Evolutionary conservation across 1,139 yeast genomes (phyloP).

Genomic region (Blastobotrys raffinosifermentans): DNA sequence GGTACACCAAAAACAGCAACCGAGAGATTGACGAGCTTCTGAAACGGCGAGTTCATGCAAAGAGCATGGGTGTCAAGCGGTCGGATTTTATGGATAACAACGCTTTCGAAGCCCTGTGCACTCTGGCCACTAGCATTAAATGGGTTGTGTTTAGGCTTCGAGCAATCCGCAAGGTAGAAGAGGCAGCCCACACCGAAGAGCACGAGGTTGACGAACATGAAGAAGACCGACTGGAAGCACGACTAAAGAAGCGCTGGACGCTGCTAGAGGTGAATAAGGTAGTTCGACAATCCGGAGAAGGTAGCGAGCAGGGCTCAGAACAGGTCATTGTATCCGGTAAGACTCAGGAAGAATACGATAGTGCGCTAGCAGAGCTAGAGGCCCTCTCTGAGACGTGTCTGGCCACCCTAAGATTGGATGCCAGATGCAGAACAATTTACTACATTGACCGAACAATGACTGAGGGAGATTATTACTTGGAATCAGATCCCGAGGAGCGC

Average conservation of each 20-base stretch:
- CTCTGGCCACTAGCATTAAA: constrained; percentile 22
- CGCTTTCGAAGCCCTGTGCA: constrained; percentile 20
- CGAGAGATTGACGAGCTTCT: constrained; percentile 17
- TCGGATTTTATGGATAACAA: constrained; percentile 23
- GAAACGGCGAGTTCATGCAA: constrained; percentile 3
- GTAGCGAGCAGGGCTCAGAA: constrained; percentile 10
- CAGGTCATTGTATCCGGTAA: constrained; percentile 31
- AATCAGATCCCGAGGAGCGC: constrained; percentile 54
- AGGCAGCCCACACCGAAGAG: constrained; percentile 8
- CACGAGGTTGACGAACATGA: constrained; percentile 10
- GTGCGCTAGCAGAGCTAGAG: constrained; percentile 42
- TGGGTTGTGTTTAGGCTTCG: constrained; percentile 23
- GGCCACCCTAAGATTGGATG: constrained; percentile 57
- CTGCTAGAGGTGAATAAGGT: constrained; percentile 24
- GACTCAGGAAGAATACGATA: constrained; percentile 44
- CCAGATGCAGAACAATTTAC: constrained; percentile 56
- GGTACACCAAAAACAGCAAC: constrained; percentile 6
- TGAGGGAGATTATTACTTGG: constrained; percentile 36
- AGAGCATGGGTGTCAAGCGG: constrained; percentile 9
- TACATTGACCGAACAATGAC: constrained; percentile 46
- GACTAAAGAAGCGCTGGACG: constrained; percentile 29
- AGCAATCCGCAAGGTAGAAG: constrained; percentile 19
- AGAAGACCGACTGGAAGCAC: constrained; percentile 15
- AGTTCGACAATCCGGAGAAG: constrained; percentile 10
- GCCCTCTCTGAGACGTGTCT: constrained; percentile 45